phyloP scores from a whole-genome alignment of 176 grass and related monocot species.

The Bolboschoenus planiculmis region DNA sequence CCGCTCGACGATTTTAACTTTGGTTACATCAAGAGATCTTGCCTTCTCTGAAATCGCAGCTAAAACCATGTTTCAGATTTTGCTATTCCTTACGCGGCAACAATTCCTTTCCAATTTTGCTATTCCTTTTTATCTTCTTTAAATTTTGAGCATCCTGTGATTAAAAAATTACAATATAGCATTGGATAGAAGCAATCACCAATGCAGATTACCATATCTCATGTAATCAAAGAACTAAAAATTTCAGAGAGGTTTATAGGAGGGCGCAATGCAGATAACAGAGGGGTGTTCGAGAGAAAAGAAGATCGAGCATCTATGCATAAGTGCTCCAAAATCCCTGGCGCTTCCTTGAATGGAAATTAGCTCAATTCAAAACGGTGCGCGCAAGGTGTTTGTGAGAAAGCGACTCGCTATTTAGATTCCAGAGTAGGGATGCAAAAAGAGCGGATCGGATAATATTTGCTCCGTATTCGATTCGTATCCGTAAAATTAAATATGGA shows the following conservation, averaged over 20 bases:
- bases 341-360: not conserved
- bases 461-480: no score
- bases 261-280: slow-evolving; percentile 27
- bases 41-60: slow-evolving; percentile 73
- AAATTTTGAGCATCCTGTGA: slow-evolving; percentile 81
- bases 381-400: slow-evolving; percentile 32
- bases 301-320: slow-evolving; percentile 30
- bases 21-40: slow-evolving; percentile 79
- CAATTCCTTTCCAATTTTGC: slow-evolving; percentile 97
- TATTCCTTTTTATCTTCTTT: slow-evolving; percentile 96
- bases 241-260: not conserved
- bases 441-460: no score
- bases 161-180: slow-evolving; percentile 4
- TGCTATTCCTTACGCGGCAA: slow-evolving; percentile 51
- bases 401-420: slow-evolving; percentile 16
- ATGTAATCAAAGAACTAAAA: not conserved
- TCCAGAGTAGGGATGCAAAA: no score
- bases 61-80: slow-evolving; percentile 54
- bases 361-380: not conserved
- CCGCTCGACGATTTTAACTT: slow-evolving; percentile 74
- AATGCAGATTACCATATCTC: not conserved
- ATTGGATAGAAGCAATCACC: slow-evolving; percentile 7
- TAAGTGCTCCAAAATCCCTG: slow-evolving; percentile 35
- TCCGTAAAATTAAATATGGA: no score
- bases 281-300: slow-evolving; percentile 32